Evolutionary conservation across 306 rosid species (phyloP), one percentile per base, ranked within the genome.

Genomic region (Vigna nakashimae): DNA sequence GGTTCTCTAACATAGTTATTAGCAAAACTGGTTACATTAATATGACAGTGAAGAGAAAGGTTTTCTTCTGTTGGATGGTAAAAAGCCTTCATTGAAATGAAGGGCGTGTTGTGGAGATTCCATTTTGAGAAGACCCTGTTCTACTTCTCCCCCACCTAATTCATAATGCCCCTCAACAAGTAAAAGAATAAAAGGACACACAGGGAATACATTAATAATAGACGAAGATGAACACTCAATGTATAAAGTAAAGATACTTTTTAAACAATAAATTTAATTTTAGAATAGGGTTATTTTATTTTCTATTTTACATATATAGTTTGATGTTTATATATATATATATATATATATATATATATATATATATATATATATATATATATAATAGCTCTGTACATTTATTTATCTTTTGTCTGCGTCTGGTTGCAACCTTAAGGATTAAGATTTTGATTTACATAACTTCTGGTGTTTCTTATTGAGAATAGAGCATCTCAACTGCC

Each of bases 371-470:
- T 20, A 20, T 20, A 20, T 20, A 20, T 20, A 20, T 20, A 20
- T n/a, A n/a, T n/a, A n/a, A n/a, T 20, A 20, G 22, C 22, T 20
- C 22, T 20, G 22, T 20, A 20, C 22, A 20, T 20, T 20, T 20
- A 20, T 20, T 20, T 20, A 20, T 20, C 22, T 20, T 1, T 20
- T 20, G 24, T 63, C 4, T 26, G 16, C 62, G 69, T 81, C 74
- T 26, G 15, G 36, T 42, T 75, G 10, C 69, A 62, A 63, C 63
- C 69, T 28, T 14, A 56, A 64, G 65, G 5, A 58, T 58, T 58
- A 58, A 59, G 51, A 77, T 32, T 56, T 57, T 76, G 74, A 71
- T 45, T 5, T 55, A 18, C 55, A 62, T 59, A 75, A 32, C 50
- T 43, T 28, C 5, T 63, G 48, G 64, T 58, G 65, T 65, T 17